Evolutionary conservation across 1,139 yeast species (phyloP), one percentile per base, ranked within the genome.

Genomic region (Magnusiomyces paraingens): DNA sequence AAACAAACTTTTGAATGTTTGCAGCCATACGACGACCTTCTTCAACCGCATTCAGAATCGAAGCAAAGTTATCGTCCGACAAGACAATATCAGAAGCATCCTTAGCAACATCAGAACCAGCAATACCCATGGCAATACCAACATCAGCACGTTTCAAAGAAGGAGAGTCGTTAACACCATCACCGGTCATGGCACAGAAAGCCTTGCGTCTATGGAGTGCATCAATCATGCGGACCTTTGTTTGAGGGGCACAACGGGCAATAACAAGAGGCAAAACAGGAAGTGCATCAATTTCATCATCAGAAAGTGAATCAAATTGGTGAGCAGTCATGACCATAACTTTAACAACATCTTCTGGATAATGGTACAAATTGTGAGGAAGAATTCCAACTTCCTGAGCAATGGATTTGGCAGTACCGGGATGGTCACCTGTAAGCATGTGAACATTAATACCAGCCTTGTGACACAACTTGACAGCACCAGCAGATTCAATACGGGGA

Each of bases 361-460:
- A 84, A 62, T 82, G 83, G 63, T 78, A 78, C 62, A 85, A 69
- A 64, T 86, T 82, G 44, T 74, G 77, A 10, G 96, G 96, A 52
- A 89, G 70, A 59, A 85, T 85, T 20, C 95, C 96, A 46, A 87
- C 95, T 69, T 86, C 91, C 65, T 82, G 84, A 12, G 95, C 93
- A 71, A 86, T 86, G 2, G 93, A 90, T 55, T 77, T 74, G 22
- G 94, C 95, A 49, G 95, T 86, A 46, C 86, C 86, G 2, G 88
- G 88, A 64, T 85, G 93, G 65, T 86, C 94, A 61, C 95, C 94
- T 26, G 94, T 86, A 52, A 86, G 79, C 94, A 86, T 86, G 62
- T 83, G 90, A 49, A 86, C 94, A 62, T 83, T 82, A 61, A 86
- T 83, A 54, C 94, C 94, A 20, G 94, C 94, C 50, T 69, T 73